Evolutionary conservation across 371 early-diverging fungal species (phyloP), one percentile per base, ranked within the genome.

Genomic region (Massospora cicadina): DNA sequence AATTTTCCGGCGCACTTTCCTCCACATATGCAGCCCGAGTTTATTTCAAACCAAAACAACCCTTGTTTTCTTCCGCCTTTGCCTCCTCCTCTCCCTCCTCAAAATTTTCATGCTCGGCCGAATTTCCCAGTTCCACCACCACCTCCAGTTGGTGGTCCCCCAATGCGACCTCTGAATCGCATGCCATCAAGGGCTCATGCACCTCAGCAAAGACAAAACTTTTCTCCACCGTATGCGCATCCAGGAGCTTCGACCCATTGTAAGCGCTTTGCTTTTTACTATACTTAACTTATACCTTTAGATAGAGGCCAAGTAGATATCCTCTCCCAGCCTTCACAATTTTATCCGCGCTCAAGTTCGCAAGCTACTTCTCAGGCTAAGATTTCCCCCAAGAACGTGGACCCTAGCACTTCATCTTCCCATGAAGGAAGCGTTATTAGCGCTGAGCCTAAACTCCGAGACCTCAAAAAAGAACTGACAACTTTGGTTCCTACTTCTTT

Each of bases 391-490:
- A 43, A 5, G 10, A 5, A 43, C 17, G 10, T 17, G 5, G 43
- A 5, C 43, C 5, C 17, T 17, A 43, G 17, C 17, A 5, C 43
- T 43, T 43, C 17, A 17, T 5, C 43, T 43, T 43, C 43, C 17
- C 10, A 5, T 43, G 43, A 43, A 43, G 43, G 43, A 5, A 17
- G 10, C 17, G 67, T 72, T 0, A 74, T 75, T 27, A 60, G 70
- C 3, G 75, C 75, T 13, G 72, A 65, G 54, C 75, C 75, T 28
- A 69, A 73, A 66, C 55, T 75, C 30, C 67, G 75, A 23, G 72
- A 75, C 65, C 65, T 75, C 28, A 73, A 69, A 67, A 75, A 75
- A 55, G 75, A 75, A 57, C 59, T 73, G 17, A 73, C 74, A 1
- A 63, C 66, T 3, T 33, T 75, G 17, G 72, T 75, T 7, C 75